Evolutionary conservation across 768 basidiomycete genomes (phyloP), one percentile per base, ranked within the genome.

Genomic region (Termitomyces sp.): DNA sequence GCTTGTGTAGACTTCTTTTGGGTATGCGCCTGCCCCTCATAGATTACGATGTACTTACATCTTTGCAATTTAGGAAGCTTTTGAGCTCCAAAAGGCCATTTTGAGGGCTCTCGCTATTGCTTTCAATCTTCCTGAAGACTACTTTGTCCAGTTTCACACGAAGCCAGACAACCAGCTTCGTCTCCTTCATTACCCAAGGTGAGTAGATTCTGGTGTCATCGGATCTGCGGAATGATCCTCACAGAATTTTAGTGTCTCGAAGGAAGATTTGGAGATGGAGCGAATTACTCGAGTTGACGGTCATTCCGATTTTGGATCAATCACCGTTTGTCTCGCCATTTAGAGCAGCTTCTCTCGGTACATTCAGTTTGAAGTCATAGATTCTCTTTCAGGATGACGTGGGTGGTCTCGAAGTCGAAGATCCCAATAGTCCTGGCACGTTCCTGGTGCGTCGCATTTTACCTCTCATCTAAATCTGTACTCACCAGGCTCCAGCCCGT

Each of bases 341-440:
- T n/a, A 5, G 20, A 34, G 10, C 13, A 9, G 31, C n/a, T 34
- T 22, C 26, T 47, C 45, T n/a, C 18, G 24, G 24, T 1, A n/a
- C 33, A 57, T 36, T 48, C 24, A 54, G 41, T 24, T 10, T 26
- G 16, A 22, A 29, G 36, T 4, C 10, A 37, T 48, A 75, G 53
- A 68, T 85, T 7, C 68, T 88, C 3, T 73, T 86, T 51, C 85
- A 87, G 68, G 84, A 87, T 62, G 72, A 77, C 5, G 74, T 78
- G 2, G 84, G 85, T 6, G 86, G 86, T 0, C 72, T 87, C 4
- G 83, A 88, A 63, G 79, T 86, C 5, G 82, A 86, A 64, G 77
- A 81, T 63, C 82, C 82, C 0, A 69, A 73, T 41, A 63, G 68
- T 20, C 75, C 80, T 5, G 82, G 80, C 2, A 53, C 66, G 44